These are phyloP conservation scores for Aquilaria malaccensis DNA, from an alignment of 345 rosid species.

Conservation along the genomic window DNA sequence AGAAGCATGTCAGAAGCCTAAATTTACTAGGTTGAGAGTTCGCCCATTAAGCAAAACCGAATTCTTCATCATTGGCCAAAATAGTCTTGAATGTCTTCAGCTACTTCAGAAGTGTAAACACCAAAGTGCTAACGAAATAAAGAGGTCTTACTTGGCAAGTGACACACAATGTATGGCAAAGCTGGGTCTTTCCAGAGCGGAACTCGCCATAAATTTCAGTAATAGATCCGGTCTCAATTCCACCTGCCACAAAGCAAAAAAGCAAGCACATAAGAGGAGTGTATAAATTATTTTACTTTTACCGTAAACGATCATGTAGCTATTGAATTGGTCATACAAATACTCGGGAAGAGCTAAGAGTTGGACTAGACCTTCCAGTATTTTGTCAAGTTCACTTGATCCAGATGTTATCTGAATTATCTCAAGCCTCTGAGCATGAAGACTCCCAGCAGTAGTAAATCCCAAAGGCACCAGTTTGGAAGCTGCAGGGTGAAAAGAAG, in stretches of 20 bases:
- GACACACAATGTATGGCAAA: constrained; percentile 95
- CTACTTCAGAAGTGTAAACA: too few relatives aligned
- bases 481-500: constrained; percentile 37
- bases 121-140: background rate
- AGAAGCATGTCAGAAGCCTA: too few relatives aligned
- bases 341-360: background rate
- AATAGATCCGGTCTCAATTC: constrained; percentile 93
- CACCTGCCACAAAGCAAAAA: constrained; percentile 40
- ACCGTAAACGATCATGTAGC: background rate
- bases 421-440: constrained; percentile 90
- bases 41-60: background rate
- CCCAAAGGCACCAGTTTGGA: constrained; percentile 92
- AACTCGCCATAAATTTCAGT: constrained; percentile 97
- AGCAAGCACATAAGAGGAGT: constrained; percentile 9
- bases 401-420: constrained; percentile 97
- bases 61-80: background rate
- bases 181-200: constrained; percentile 95
- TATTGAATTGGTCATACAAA: constrained; percentile 1
- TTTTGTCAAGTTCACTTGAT: constrained; percentile 87
- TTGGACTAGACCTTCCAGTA: constrained; percentile 53
- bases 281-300: background rate
- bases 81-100: background rate
- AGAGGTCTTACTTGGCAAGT: constrained; percentile 76
- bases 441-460: constrained; percentile 68
- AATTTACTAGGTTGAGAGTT: background rate